These are phyloP conservation scores for Aspergillus texensis DNA, from an alignment of 2,329 filamentous ascomycete species.

Conservation along the genomic window DNA sequence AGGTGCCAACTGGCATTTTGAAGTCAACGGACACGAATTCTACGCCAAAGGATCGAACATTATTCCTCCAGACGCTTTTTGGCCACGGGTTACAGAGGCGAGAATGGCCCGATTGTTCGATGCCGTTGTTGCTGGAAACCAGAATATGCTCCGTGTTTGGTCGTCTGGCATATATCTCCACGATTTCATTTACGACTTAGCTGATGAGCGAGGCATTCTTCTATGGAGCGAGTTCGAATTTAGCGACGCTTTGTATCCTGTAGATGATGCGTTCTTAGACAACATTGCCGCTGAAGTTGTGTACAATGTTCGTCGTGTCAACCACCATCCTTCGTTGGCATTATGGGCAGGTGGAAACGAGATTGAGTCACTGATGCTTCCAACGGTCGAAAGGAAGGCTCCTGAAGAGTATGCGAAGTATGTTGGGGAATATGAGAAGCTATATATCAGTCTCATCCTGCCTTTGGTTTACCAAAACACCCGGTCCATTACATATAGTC, in stretches of 20 bases:
- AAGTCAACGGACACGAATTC: constrained; percentile 66
- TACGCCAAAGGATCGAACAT: constrained; percentile 68
- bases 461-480: constrained; percentile 62
- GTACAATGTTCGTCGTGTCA: constrained; percentile 64
- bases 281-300: constrained; percentile 59
- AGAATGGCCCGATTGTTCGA: constrained; percentile 58
- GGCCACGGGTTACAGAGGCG: constrained; percentile 59
- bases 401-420: constrained; percentile 50
- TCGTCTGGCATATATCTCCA: constrained; percentile 62
- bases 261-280: constrained; percentile 56
- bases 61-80: constrained; percentile 65
- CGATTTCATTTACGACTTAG: constrained; percentile 65
- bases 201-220: constrained; percentile 63
- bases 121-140: constrained; percentile 59
- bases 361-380: constrained; percentile 59
- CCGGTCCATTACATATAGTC: constrained; percentile 62
- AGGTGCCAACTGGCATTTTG: constrained; percentile 65
- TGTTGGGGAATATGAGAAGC: constrained; percentile 57
- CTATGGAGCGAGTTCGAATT: constrained; percentile 68
- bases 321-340: constrained; percentile 61
- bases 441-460: constrained; percentile 60
- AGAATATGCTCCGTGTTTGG: constrained; percentile 68
- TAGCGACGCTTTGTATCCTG: constrained; percentile 62
- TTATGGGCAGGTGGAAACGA: constrained; percentile 63
- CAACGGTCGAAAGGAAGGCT: constrained; percentile 44